A percentile compares a stretch with the other conserved stretches of the same genome.
phyloP scores from a whole-genome alignment of 352 stramenopile species.

The Plasmopara viticola region DNA sequence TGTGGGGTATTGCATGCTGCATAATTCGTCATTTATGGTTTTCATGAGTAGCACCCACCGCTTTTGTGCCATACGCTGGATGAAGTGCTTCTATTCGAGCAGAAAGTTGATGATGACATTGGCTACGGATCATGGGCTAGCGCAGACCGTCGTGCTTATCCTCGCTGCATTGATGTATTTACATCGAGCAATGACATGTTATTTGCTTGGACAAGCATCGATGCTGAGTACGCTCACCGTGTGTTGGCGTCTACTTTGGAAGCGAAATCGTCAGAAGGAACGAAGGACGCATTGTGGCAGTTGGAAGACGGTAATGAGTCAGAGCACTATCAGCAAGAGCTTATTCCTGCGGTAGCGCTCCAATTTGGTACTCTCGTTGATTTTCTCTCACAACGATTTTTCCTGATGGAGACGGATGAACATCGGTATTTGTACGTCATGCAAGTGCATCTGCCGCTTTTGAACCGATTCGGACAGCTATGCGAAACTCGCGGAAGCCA shows the following conservation, averaged over 20 bases:
- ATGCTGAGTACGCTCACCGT: slow-evolving; percentile 46
- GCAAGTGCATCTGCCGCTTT: slow-evolving; percentile 54
- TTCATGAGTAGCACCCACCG: slow-evolving; percentile 23
- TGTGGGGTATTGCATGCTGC: neutral
- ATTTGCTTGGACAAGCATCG: slow-evolving; percentile 59
- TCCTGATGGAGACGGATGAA: slow-evolving; percentile 51
- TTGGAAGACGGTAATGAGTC: slow-evolving; percentile 9
- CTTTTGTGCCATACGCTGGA: slow-evolving; percentile 70
- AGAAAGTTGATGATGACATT: slow-evolving; percentile 51
- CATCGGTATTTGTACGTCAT: slow-evolving; percentile 74
- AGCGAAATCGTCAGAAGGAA: slow-evolving; percentile 3
- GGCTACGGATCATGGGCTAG: slow-evolving; percentile 49
- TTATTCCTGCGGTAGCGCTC: slow-evolving; percentile 25
- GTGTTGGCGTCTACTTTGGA: slow-evolving; percentile 27
- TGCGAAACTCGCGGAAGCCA: slow-evolving; percentile 22
- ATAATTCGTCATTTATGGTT: too few relatives aligned
- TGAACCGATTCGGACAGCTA: slow-evolving; percentile 30
- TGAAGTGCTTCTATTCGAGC: slow-evolving; percentile 71
- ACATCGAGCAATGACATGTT: slow-evolving; percentile 41
- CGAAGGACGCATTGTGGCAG: slow-evolving; percentile 17
- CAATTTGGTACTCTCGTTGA: slow-evolving; percentile 51
- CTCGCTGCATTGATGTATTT: slow-evolving; percentile 57
- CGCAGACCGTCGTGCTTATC: slow-evolving; percentile 33
- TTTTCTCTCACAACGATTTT: slow-evolving; percentile 62
- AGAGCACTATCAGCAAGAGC: slow-evolving; percentile 8